Base-by-base conservation (phyloP, 306 rosid genomes). In the Trifolium pratense region DNA sequence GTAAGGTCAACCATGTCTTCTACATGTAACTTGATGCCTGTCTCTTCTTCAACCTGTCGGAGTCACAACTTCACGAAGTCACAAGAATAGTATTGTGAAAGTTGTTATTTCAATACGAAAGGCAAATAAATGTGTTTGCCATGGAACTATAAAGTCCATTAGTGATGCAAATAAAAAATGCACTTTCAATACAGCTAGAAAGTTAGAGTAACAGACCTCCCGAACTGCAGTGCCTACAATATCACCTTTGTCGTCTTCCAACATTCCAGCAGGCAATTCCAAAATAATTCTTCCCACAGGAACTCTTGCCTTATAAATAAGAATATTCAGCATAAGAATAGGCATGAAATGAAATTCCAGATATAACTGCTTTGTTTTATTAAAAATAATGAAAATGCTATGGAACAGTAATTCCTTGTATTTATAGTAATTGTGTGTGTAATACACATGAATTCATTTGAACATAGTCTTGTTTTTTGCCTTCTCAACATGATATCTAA, bases 221-320 rank as follows among this genome's bases (percentile, higher is more conserved):
- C 91, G 94, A 71, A 87, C 91, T 12, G 97, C 98, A n/a, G 98
- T 89, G 73, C 97, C 94, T 42, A 85, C 91, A 77, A 93, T 82
- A 81, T 86, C 96, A 43, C 91, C 97, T 75, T 87, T 74, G 84
- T 89, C 90, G 68, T 88, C 91, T 10, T 89, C 91, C 87, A 93
- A 78, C 98, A 89, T 91, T 73, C 98, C 98, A 73, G 98, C 97
- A 49, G 98, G 98, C 88, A 93, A 84, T 71, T 93, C 98, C 94
- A 91, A 80, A 75, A 85, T 74, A 67, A 73, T 69, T 87, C 86
- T 86, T 74, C 98, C 98, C 58, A 85, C 75, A 21, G 98, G 98
- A 72, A 93, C 89, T 81, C 98, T 87, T 63, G 87, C 94, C 98
- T 93, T 79, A 43, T 66, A 68, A 42, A 84, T 60, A 65, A 39